A percentile compares a stretch with the other conserved stretches of the same genome.
Evolutionary conservation across 441 rosid species (phyloP).

Genomic region (Croton laevigatus): DNA sequence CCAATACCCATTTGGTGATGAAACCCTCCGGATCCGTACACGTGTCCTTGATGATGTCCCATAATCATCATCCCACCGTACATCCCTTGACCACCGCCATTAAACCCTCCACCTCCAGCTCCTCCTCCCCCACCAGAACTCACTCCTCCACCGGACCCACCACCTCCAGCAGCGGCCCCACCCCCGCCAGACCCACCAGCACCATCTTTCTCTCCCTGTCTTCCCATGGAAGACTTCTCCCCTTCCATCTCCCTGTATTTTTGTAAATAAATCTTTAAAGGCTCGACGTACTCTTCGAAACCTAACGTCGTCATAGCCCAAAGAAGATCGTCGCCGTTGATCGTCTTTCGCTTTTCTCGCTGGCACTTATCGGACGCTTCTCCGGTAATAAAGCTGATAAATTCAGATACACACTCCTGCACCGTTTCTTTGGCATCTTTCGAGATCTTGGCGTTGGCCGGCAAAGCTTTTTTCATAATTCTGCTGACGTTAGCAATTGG

Average conservation of each 20-base stretch:
- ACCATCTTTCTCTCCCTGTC: slow-evolving; percentile 39
- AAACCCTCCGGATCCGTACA: slow-evolving; percentile 43
- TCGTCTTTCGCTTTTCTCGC: slow-evolving; percentile 55
- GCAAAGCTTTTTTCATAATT: slow-evolving; percentile 66
- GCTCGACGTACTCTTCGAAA: slow-evolving; percentile 56
- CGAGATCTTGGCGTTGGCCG: slow-evolving; percentile 67
- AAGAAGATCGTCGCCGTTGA: slow-evolving; percentile 60
- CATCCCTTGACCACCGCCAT: slow-evolving; percentile 24
- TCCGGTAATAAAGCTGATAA: slow-evolving; percentile 62
- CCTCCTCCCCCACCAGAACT: slow-evolving; percentile 26
- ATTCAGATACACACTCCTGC: slow-evolving; percentile 68
- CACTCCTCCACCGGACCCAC: slow-evolving; percentile 28
- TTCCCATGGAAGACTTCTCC: slow-evolving; percentile 43
- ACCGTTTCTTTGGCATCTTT: slow-evolving; percentile 70
- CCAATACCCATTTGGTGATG: slow-evolving; percentile 26
- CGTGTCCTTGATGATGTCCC: slow-evolving; percentile 49
- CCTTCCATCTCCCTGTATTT: slow-evolving; percentile 63
- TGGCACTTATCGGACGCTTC: slow-evolving; percentile 72
- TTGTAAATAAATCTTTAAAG: slow-evolving; percentile 49
- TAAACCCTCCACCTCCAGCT: slow-evolving; percentile 17
- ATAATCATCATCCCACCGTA: slow-evolving; percentile 51
- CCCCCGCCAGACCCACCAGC: slow-evolving; percentile 35
- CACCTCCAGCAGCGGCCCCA: slow-evolving; percentile 21
- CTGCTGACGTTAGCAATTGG: slow-evolving; percentile 68
- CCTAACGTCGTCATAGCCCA: slow-evolving; percentile 69